phyloP scores from a whole-genome alignment of 2,329 filamentous ascomycete genomes.

The Nothopassalora personata region DNA sequence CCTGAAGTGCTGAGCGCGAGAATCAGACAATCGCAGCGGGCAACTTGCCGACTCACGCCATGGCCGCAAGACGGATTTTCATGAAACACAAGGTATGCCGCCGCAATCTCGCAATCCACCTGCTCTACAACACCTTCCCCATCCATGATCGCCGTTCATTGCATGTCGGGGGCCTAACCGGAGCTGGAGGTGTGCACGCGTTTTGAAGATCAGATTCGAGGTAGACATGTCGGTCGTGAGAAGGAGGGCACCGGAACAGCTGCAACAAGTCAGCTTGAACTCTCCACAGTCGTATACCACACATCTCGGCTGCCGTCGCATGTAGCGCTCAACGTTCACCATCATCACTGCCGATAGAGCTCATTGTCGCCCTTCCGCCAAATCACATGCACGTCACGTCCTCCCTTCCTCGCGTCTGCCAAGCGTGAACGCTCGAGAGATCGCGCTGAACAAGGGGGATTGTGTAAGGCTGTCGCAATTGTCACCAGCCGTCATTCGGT shows the following conservation, averaged over 20 bases:
- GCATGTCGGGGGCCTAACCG: not conserved
- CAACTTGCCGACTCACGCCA: not conserved
- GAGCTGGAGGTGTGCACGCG: not conserved
- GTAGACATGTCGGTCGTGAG: too few species aligned
- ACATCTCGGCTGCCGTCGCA: not conserved
- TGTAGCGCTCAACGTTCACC: not conserved
- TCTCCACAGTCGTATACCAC: too few species aligned
- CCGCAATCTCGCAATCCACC: not conserved
- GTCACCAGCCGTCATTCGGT: not conserved
- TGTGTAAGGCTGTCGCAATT: not conserved
- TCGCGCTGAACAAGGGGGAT: not conserved
- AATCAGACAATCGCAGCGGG: not conserved
- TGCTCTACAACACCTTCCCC: not conserved
- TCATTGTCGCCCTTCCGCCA: slow-evolving; percentile 3
- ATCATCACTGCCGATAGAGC: slow-evolving; percentile 1
- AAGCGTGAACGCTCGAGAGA: not conserved
- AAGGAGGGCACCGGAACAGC: too few species aligned
- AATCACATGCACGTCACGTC: not conserved
- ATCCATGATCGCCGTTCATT: not conserved
- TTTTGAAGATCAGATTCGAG: not conserved
- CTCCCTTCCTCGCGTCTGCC: not conserved
- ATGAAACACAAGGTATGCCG: not conserved
- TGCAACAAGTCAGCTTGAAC: not conserved
- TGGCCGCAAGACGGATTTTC: not conserved
- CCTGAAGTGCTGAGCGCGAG: not conserved